Percentiles rank a stretch among this genome's conserved stretches.
Evolutionary conservation across 306 rosid species (phyloP).

Genomic region (Pterocarpus santalinus): DNA sequence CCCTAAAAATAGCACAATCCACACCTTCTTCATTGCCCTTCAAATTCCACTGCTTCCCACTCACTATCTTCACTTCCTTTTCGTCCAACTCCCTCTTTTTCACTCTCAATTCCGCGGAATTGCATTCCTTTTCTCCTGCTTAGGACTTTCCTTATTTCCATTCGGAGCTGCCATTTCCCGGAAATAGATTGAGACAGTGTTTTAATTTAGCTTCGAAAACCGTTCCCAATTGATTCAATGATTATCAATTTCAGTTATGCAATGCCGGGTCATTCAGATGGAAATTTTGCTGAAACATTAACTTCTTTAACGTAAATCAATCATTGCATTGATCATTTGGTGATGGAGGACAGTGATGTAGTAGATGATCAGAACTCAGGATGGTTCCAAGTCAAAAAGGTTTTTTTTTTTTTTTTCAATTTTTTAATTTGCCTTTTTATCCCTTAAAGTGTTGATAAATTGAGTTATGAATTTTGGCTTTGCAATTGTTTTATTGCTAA

Average conservation of each 20-base stretch:
- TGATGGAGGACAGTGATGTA: slow-evolving; percentile 73
- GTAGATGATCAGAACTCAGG: slow-evolving; percentile 93
- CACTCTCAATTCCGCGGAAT: slow-evolving; percentile 31
- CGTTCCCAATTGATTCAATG: slow-evolving; percentile 30
- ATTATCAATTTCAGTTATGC: slow-evolving; percentile 20
- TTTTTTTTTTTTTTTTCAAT: not conserved
- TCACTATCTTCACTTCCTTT: not conserved
- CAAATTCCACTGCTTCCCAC: not conserved
- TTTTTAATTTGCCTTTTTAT: not conserved
- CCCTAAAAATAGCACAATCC: slow-evolving; percentile 53
- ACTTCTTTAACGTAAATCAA: slow-evolving; percentile 17
- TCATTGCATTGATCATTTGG: slow-evolving; percentile 50
- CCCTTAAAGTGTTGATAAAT: not conserved
- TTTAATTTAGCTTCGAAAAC: not conserved
- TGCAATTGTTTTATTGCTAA: not conserved
- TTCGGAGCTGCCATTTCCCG: slow-evolving; percentile 26
- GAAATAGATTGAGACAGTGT: not conserved
- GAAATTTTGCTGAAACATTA: slow-evolving; percentile 43
- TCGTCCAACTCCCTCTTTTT: slow-evolving; percentile 6
- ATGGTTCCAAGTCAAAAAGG: slow-evolving; percentile 99
- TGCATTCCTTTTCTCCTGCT: not conserved
- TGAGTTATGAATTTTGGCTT: slow-evolving; percentile 14
- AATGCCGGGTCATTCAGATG: not conserved
- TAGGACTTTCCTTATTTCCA: slow-evolving; percentile 26
- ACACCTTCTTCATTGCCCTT: not conserved